These are phyloP conservation scores for Mrakia blollopis DNA, from an alignment of 768 basidiomycete genomes.

Conservation along the genomic window DNA sequence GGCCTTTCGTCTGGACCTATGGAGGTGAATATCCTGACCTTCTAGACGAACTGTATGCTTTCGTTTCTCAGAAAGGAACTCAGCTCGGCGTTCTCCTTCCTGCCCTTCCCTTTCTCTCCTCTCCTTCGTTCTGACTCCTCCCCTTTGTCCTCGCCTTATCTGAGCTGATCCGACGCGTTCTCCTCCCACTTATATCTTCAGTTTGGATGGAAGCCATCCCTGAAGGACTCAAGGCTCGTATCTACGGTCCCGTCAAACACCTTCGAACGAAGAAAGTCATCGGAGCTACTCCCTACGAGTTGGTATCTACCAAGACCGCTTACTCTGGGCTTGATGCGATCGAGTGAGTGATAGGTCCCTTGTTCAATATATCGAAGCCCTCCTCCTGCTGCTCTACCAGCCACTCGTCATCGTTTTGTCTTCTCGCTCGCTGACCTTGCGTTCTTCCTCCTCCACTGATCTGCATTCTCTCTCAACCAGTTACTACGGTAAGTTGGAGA, in stretches of 20 bases:
- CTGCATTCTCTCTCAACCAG: too few relatives aligned
- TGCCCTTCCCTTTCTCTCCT: neutral
- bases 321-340: conserved; percentile 1
- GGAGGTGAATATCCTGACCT: neutral
- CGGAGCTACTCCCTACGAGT: neutral
- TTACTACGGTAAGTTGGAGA: neutral
- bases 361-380: too few relatives aligned
- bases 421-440: too few relatives aligned
- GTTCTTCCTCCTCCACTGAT: too few relatives aligned
- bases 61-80: neutral
- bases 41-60: neutral
- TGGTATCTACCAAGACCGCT: neutral
- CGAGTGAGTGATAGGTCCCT: conserved; percentile 3
- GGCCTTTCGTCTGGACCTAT: conserved; percentile 9
- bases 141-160: neutral
- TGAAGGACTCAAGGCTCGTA: neutral
- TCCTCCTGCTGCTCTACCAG: too few relatives aligned
- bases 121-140: neutral
- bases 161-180: neutral
- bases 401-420: too few relatives aligned
- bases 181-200: neutral
- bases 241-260: neutral
- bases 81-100: neutral
- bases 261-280: neutral
- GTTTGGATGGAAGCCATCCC: neutral